Conservation (phyloP, 2,329 filamentous ascomycete genomes). For the Colletotrichum lentis region DNA sequence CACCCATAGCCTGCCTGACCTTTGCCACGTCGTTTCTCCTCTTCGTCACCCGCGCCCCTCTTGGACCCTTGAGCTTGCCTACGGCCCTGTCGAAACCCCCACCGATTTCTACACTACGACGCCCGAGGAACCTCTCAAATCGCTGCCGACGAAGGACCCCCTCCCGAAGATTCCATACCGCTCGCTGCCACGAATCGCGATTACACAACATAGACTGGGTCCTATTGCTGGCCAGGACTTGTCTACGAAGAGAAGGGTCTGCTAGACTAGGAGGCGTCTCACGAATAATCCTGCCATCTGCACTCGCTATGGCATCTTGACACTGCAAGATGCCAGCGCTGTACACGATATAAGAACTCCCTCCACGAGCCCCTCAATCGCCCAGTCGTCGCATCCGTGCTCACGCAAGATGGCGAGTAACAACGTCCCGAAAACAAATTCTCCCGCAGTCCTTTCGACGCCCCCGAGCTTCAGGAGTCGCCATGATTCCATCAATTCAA, state of each 20-base stretch:
- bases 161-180: background rate
- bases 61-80: conserved; percentile 12
- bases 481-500: conserved; percentile 52
- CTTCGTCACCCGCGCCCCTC: conserved; percentile 24
- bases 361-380: background rate
- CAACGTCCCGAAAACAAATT: conserved; percentile 45
- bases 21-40: conserved; percentile 29
- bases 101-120: conserved; percentile 3
- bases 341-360: conserved; percentile 19
- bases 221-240: background rate
- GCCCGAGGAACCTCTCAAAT: background rate
- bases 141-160: background rate
- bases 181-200: conserved; percentile 5
- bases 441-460: conserved; percentile 45
- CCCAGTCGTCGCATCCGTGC: conserved; percentile 7
- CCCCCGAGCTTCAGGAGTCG: conserved; percentile 47
- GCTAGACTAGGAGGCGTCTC: background rate
- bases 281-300: background rate
- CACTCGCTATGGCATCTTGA: conserved; percentile 25
- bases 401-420: conserved; percentile 44
- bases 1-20: conserved; percentile 24
- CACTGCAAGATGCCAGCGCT: conserved; percentile 16
- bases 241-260: conserved; percentile 13
- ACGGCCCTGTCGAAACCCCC: conserved; percentile 11
- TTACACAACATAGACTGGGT: conserved; percentile 3